These are phyloP conservation scores for Hypocreales sp. DNA, from an alignment of 2,329 filamentous ascomycete species.

Conservation along the genomic window DNA sequence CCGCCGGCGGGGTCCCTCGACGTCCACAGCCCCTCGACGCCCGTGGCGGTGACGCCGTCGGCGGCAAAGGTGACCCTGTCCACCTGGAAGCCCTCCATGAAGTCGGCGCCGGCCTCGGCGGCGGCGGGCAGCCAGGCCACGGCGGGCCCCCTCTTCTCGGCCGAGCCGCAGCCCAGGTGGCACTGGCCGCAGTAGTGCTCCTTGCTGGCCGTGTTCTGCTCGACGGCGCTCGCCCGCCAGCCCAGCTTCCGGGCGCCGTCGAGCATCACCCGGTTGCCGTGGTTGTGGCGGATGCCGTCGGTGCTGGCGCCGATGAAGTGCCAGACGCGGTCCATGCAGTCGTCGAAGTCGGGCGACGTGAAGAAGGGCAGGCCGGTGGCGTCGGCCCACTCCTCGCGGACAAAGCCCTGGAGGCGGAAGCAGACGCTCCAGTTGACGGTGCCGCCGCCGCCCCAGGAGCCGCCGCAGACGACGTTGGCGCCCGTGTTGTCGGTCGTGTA, in stretches of 20 bases:
- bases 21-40: conserved; percentile 61
- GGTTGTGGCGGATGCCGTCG: conserved; percentile 54
- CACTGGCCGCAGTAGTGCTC: conserved; percentile 62
- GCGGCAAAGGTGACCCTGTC: conserved; percentile 55
- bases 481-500: conserved; percentile 38
- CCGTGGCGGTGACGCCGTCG: conserved; percentile 41
- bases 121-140: conserved; percentile 70
- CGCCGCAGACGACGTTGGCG: conserved; percentile 49
- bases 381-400: conserved; percentile 69
- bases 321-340: conserved; percentile 66
- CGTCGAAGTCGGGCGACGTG: conserved; percentile 56
- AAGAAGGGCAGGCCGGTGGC: conserved; percentile 56
- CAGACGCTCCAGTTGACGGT: conserved; percentile 71
- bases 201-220: conserved; percentile 63
- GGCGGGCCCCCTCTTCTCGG: conserved; percentile 64
- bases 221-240: conserved; percentile 51
- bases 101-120: conserved; percentile 58
- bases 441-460: conserved; percentile 72
- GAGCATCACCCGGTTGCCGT: conserved; percentile 54
- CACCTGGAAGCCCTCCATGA: conserved; percentile 70
- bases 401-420: conserved; percentile 53
- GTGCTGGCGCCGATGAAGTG: conserved; percentile 60
- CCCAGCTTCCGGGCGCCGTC: conserved; percentile 62
- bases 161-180: conserved; percentile 44
- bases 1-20: conserved; percentile 50